Conservation (phyloP, 2,329 filamentous ascomycete species). For the Beauveria australis region DNA sequence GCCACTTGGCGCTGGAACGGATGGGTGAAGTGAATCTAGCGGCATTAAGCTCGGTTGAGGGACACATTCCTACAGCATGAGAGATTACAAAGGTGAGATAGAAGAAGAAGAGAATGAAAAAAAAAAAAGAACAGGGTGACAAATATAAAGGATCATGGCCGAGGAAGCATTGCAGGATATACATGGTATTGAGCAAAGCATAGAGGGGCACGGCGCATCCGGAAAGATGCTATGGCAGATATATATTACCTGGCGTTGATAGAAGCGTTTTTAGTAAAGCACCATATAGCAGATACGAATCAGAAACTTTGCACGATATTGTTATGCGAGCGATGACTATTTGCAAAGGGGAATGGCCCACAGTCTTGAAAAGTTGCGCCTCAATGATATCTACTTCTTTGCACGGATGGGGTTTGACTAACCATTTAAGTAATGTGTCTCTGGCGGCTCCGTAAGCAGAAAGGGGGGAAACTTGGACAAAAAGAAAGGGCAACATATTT, state of each 20-base stretch:
- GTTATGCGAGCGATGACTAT: neutral
- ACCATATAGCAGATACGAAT: neutral
- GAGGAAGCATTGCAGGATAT: conserved; percentile 10
- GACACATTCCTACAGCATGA: conserved; percentile 33
- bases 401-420: neutral
- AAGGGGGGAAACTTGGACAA: neutral
- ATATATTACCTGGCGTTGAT: conserved; percentile 8
- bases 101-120: neutral
- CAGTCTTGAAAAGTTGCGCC: neutral
- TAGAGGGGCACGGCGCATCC: conserved; percentile 9
- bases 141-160: neutral
- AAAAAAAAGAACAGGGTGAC: neutral
- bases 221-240: conserved; percentile 1
- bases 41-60: conserved; percentile 45
- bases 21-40: conserved; percentile 48
- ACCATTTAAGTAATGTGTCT: neutral
- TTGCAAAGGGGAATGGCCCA: neutral
- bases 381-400: neutral
- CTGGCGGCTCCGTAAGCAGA: neutral
- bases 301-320: neutral
- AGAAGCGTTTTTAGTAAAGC: conserved; percentile 2
- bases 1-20: conserved; percentile 26
- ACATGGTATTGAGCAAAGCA: conserved; percentile 9
- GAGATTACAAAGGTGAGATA: neutral
- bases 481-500: neutral